Percentiles rank a stretch among this genome's conserved stretches.
Evolutionary conservation across 352 stramenopile species (phyloP).

Genomic region (Halophytophthora batemanensis): DNA sequence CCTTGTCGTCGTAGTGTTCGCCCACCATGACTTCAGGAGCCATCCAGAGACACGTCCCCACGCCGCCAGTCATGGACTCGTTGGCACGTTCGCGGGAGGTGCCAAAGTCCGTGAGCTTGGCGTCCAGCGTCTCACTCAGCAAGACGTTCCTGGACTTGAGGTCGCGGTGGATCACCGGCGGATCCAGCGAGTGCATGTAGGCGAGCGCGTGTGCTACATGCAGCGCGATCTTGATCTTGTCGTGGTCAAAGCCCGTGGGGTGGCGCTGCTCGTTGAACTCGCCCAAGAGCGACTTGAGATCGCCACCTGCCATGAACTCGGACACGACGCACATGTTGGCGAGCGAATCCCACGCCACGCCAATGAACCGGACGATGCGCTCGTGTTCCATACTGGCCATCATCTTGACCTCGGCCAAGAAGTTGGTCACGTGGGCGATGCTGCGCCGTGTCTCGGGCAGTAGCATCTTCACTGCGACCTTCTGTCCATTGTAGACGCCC

Average conservation of each 20-base stretch:
- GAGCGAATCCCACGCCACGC: slow-evolving; percentile 48
- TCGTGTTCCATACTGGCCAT: slow-evolving; percentile 40
- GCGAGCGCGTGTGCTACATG: slow-evolving; percentile 32
- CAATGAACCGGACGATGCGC: slow-evolving; percentile 48
- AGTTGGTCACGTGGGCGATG: slow-evolving; percentile 24
- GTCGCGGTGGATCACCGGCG: slow-evolving; percentile 41
- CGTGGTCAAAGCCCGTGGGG: slow-evolving; percentile 24
- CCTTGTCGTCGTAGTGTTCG: slow-evolving; percentile 35
- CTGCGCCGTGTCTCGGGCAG: slow-evolving; percentile 33
- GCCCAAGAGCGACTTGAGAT: slow-evolving; percentile 40
- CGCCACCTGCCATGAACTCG: slow-evolving; percentile 55
- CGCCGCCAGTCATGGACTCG: slow-evolving; percentile 30
- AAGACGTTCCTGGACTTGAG: slow-evolving; percentile 56
- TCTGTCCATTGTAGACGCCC: slow-evolving; percentile 27
- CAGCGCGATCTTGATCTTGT: slow-evolving; percentile 35
- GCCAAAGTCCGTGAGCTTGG: slow-evolving; percentile 49
- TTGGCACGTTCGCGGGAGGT: slow-evolving; percentile 27
- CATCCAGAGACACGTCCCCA: slow-evolving; percentile 40
- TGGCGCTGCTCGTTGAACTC: slow-evolving; percentile 18
- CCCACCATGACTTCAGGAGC: slow-evolving; percentile 40
- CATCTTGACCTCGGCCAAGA: slow-evolving; percentile 47
- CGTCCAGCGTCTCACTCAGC: slow-evolving; percentile 27
- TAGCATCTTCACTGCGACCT: slow-evolving; percentile 50
- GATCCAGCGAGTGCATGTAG: slow-evolving; percentile 41
- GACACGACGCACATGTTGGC: slow-evolving; percentile 45